Conservation (phyloP, 2,329 filamentous ascomycete species). For the Pseudopyricularia javanii region DNA sequence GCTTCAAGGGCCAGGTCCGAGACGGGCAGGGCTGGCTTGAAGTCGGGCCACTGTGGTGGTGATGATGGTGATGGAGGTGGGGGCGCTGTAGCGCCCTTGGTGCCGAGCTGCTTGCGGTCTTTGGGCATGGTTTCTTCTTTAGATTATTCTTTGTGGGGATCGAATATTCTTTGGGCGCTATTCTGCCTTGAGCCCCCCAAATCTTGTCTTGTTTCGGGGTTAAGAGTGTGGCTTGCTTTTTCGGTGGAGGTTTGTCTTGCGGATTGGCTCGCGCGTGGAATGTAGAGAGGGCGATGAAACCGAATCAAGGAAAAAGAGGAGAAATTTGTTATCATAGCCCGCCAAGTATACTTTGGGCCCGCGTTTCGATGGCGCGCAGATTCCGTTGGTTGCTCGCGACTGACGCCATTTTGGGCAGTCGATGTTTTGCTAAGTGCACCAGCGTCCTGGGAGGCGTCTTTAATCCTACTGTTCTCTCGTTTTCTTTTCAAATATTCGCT, state of each 20-base stretch:
- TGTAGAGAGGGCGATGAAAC: background rate
- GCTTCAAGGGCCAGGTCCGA: constrained; percentile 49
- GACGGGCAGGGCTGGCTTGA: constrained; percentile 57
- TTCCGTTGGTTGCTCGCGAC: background rate
- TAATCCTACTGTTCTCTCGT: too few relatives aligned
- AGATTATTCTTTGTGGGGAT: background rate
- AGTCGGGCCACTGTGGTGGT: constrained; percentile 52
- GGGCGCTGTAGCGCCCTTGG: background rate
- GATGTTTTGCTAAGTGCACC: background rate
- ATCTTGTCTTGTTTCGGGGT: background rate
- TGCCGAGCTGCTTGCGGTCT: background rate
- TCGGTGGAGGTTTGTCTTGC: background rate
- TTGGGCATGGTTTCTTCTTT: background rate
- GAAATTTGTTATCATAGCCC: background rate
- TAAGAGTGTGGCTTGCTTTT: background rate
- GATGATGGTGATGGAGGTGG: constrained; percentile 9
- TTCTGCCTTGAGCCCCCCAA: background rate
- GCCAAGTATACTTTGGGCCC: background rate
- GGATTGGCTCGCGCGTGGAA: background rate
- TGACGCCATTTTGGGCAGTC: background rate
- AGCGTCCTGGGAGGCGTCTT: background rate
- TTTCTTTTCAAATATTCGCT: too few relatives aligned
- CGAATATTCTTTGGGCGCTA: background rate
- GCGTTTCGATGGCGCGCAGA: background rate
- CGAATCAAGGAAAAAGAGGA: background rate